A percentile compares a stretch with the other conserved stretches of the same genome.
phyloP scores from a whole-genome alignment of 768 basidiomycete species.

The Suillus brevipes region DNA sequence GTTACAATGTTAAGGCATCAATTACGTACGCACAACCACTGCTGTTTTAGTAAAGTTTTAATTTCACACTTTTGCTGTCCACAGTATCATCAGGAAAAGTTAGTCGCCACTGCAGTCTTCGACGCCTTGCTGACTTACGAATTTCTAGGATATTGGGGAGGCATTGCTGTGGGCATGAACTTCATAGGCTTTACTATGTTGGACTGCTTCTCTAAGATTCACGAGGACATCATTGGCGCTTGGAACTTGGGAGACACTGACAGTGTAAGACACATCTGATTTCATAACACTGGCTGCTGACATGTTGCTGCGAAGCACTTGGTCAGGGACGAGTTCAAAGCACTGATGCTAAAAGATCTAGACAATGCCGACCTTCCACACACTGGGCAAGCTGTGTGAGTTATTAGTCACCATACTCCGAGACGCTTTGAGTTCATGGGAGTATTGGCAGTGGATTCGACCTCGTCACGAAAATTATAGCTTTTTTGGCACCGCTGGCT shows the following conservation, averaged over 20 bases:
- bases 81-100: constrained; percentile 12
- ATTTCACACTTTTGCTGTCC: background rate
- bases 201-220: constrained; percentile 18
- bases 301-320: constrained; percentile 3
- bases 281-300: background rate
- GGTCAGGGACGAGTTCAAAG: constrained; percentile 10
- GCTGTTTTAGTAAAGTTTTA: background rate
- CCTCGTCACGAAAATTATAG: background rate
- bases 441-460: constrained; percentile 1
- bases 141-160: constrained; percentile 20
- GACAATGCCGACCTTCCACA: constrained; percentile 5
- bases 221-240: constrained; percentile 17
- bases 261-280: background rate
- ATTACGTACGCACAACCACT: constrained; percentile 3
- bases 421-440: background rate
- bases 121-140: background rate
- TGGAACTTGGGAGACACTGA: constrained; percentile 21
- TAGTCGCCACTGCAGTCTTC: background rate
- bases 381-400: background rate
- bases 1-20: constrained; percentile 6
- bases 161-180: constrained; percentile 11
- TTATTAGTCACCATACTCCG: background rate
- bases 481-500: background rate
- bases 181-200: constrained; percentile 13
- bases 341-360: constrained; percentile 2